phyloP scores from a whole-genome alignment of 805 yeast genomes.

The Pichia membranifaciens region DNA sequence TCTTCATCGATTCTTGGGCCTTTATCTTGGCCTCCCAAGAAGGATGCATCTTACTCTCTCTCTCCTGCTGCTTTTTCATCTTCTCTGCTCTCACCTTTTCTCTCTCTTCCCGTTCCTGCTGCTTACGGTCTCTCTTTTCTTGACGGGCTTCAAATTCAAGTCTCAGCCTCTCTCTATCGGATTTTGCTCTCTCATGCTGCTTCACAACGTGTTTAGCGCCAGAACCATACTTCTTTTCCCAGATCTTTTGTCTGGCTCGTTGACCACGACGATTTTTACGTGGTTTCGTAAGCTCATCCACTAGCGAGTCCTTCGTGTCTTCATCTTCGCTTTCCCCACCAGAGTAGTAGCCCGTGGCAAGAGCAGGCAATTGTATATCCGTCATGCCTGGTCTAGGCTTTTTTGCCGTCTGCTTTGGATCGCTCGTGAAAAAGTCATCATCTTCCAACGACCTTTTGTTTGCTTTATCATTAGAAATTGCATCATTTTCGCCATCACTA shows the following conservation, averaged over 20 bases:
- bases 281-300: conserved; percentile 43
- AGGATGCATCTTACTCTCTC: conserved; percentile 59
- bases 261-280: conserved; percentile 94
- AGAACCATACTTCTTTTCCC: conserved; percentile 87
- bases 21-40: conserved; percentile 92
- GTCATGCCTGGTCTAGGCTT: conserved; percentile 27
- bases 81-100: conserved; percentile 14
- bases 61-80: conserved; percentile 14
- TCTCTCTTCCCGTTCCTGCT: conserved; percentile 19
- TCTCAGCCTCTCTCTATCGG: conserved; percentile 55
- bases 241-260: conserved; percentile 91
- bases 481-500: conserved; percentile 4
- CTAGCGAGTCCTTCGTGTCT: conserved; percentile 38
- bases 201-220: conserved; percentile 77
- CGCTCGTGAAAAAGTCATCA: conserved; percentile 38
- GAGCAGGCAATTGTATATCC: conserved; percentile 51
- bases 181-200: conserved; percentile 48
- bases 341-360: conserved; percentile 77
- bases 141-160: conserved; percentile 68
- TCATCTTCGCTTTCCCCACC: conserved; percentile 68
- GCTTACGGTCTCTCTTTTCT: conserved; percentile 56
- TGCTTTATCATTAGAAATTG: neutral
- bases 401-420: conserved; percentile 15
- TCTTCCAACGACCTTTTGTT: conserved; percentile 17
- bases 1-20: conserved; percentile 60